Evolutionary conservation across 116 monocot species (phyloP).

Genomic region (Papilionanthe hybrid): DNA sequence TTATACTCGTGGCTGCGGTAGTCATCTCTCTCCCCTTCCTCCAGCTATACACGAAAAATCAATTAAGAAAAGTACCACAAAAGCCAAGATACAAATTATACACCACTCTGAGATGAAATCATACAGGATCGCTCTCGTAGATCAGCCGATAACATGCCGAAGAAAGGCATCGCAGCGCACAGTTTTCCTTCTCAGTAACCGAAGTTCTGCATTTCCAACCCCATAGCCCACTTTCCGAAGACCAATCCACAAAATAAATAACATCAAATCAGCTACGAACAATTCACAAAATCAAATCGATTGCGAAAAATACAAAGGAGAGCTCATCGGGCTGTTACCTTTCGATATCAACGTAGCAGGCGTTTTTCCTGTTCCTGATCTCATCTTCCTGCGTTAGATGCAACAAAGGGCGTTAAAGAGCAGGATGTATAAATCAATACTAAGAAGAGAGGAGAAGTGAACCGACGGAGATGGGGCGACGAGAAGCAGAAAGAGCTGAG

Average conservation of each 20-base stretch:
- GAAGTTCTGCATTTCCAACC: slow-evolving; percentile 78
- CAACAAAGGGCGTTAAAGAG: neutral
- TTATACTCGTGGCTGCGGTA: slow-evolving; percentile 78
- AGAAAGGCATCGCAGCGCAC: slow-evolving; percentile 87
- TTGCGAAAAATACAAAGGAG: neutral
- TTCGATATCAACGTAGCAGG: slow-evolving; percentile 87
- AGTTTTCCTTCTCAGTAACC: slow-evolving; percentile 80
- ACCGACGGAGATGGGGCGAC: slow-evolving; percentile 46
- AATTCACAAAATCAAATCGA: neutral
- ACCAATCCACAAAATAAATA: neutral
- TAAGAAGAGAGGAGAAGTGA: neutral
- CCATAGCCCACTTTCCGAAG: slow-evolving; percentile 70
- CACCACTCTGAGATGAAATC: neutral
- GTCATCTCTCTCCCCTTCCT: slow-evolving; percentile 90
- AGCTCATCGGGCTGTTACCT: slow-evolving; percentile 32
- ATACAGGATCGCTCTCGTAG: slow-evolving; percentile 95
- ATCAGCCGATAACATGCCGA: slow-evolving; percentile 68
- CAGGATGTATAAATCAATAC: neutral
- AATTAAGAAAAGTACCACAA: neutral
- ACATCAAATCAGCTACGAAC: neutral
- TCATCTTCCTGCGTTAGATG: slow-evolving; percentile 49
- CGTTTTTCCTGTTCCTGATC: slow-evolving; percentile 70
- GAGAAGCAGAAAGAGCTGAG: slow-evolving; percentile 32
- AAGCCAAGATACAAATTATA: neutral
- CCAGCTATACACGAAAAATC: slow-evolving; percentile 43